Evolutionary conservation across 2,329 filamentous ascomycete genomes (phyloP).

Genomic region (Cyphellophora europaea): DNA sequence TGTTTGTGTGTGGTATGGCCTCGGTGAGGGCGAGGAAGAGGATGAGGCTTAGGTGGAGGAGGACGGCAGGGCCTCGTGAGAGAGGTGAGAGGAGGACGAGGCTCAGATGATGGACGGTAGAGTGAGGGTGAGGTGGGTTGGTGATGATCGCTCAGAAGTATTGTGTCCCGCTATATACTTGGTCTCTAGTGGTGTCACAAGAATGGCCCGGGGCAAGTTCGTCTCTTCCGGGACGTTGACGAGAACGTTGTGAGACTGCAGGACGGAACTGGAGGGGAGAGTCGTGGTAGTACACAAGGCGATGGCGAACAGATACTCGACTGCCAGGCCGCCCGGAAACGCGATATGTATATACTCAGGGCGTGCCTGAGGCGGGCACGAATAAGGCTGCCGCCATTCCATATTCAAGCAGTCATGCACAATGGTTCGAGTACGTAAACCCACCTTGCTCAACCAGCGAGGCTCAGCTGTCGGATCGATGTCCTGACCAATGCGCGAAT

Average conservation of each 20-base stretch:
- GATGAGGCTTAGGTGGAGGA: neutral
- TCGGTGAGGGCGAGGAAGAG: neutral
- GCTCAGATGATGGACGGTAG: neutral
- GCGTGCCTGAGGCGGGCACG: too few relatives aligned
- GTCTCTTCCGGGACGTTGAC: too few relatives aligned
- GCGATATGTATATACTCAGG: too few relatives aligned
- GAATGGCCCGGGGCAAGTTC: too few relatives aligned
- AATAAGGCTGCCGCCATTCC: neutral
- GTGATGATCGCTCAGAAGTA: neutral
- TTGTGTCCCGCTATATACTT: conserved; percentile 1
- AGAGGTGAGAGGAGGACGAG: neutral
- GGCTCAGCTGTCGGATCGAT: neutral
- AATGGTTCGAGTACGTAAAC: too few relatives aligned
- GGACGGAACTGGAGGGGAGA: too few relatives aligned
- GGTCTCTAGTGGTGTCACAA: neutral
- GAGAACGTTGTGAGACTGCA: too few relatives aligned
- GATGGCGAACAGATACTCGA: too few relatives aligned
- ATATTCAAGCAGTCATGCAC: neutral
- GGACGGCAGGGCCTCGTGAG: neutral
- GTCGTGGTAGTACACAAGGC: too few relatives aligned
- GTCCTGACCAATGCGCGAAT: neutral
- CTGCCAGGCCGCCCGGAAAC: too few relatives aligned
- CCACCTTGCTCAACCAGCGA: too few relatives aligned
- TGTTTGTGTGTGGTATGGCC: neutral
- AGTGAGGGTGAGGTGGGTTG: neutral